Base-by-base conservation (phyloP, 1,284 basidiomycete species). In the Lignosus rhinocerotis region DNA sequence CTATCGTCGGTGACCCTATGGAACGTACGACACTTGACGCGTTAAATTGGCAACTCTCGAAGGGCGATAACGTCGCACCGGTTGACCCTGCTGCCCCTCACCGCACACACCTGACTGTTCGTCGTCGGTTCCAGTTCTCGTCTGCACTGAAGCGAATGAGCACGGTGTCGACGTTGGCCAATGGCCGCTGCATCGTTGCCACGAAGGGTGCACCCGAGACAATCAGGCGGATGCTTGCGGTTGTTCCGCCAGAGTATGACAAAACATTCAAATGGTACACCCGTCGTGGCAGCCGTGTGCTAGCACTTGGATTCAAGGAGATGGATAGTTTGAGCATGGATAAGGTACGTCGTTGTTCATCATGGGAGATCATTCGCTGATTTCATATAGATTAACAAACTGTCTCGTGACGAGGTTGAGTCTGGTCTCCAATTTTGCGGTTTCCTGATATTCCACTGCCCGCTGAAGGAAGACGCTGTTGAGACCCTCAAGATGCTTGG, bases 1-100 rank as follows among this genome's bases (percentile, higher is more conserved):
- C 88, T 1, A 80, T 97, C 38, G 96, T 99, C 36, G 97, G 96
- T 14, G 97, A 99, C 72, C 96, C 97, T 0, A 99, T 99, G 96
- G 96, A 99, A 75, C 96, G 96, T 78, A 96, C 93, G 0, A 96
- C 96, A 0, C 78, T 99, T 16, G 93, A 95, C 64, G 91, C 94
- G 1, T 81, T 99, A 47, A 88, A 93, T 58, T 99, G 96, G 96
- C 86, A 88, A 63, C 74, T 99, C 19, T 80, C 79, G 39, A 91
- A 89, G 75, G 92, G 92, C 82, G 93, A 96, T 69, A 74, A 80
- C 14, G 80, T 96, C 60, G 73, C 84, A 2, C 88, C 93, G 0
- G 74, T 80, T 33, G 76, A 79, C 9, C 73, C 76, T 55, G 76
- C 77, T 25, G 79, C 85, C 0, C 75, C 83, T 0, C 84, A 90